Evolutionary conservation across 352 stramenopile species (phyloP).

Genomic region (Pythium brassicae): DNA sequence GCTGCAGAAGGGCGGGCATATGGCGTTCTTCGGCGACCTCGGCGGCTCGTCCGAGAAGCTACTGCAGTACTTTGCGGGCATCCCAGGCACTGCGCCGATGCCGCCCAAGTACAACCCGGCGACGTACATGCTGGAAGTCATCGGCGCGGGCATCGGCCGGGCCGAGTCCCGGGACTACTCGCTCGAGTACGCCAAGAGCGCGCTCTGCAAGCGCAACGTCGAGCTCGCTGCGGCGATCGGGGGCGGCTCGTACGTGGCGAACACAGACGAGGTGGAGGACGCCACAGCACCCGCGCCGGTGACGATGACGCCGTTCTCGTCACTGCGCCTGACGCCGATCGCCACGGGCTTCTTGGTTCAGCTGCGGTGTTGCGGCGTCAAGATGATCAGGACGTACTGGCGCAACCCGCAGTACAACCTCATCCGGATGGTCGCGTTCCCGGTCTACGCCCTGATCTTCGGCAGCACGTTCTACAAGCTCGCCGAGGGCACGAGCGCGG

Average conservation of each 20-base stretch:
- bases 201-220: slow-evolving; percentile 23
- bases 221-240: slow-evolving; percentile 23
- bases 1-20: slow-evolving; percentile 58
- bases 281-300: no score
- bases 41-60: slow-evolving; percentile 70
- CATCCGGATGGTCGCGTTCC: slow-evolving; percentile 53
- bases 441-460: slow-evolving; percentile 56
- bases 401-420: slow-evolving; percentile 62
- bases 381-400: slow-evolving; percentile 45
- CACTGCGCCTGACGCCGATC: slow-evolving; percentile 36
- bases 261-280: neutral
- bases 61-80: slow-evolving; percentile 80
- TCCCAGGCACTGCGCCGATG: slow-evolving; percentile 64
- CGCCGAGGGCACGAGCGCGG: slow-evolving; percentile 22
- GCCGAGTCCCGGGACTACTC: slow-evolving; percentile 31
- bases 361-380: slow-evolving; percentile 16
- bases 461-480: slow-evolving; percentile 67
- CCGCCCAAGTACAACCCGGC: slow-evolving; percentile 76
- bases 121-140: slow-evolving; percentile 78
- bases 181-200: slow-evolving; percentile 38
- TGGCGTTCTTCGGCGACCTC: slow-evolving; percentile 87
- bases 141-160: slow-evolving; percentile 37
- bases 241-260: slow-evolving; percentile 18
- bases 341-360: slow-evolving; percentile 40
- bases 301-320: slow-evolving; percentile 25